These are phyloP conservation scores for Aspergillus proliferans DNA, from an alignment of 2,329 filamentous ascomycete genomes.

Conservation along the genomic window DNA sequence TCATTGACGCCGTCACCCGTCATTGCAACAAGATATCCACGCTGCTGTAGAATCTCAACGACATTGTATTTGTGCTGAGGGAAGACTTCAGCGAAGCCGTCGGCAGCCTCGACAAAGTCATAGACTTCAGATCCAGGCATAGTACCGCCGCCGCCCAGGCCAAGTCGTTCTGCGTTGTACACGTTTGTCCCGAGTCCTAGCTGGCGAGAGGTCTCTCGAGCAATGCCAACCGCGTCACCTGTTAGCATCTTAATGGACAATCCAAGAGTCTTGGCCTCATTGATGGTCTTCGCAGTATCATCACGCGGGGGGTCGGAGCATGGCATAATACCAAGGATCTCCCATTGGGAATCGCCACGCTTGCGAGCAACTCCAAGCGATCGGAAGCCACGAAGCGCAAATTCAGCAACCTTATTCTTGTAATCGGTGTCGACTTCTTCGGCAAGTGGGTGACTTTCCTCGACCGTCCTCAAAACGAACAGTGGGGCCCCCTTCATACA, in stretches of 20 bases:
- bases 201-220: conserved; percentile 83
- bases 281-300: conserved; percentile 84
- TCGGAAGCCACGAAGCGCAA: conserved; percentile 87
- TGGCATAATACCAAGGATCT: conserved; percentile 91
- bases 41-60: conserved; percentile 87
- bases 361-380: conserved; percentile 90
- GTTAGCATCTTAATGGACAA: conserved; percentile 95
- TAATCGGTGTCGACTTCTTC: conserved; percentile 73
- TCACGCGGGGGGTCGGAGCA: conserved; percentile 87
- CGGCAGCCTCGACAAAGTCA: conserved; percentile 90
- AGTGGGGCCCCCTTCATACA: conserved; percentile 90
- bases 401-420: conserved; percentile 88
- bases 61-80: conserved; percentile 94
- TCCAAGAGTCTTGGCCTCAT: conserved; percentile 80
- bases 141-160: conserved; percentile 81
- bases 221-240: conserved; percentile 89
- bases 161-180: conserved; percentile 87
- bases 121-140: conserved; percentile 93
- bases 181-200: conserved; percentile 88
- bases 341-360: conserved; percentile 73
- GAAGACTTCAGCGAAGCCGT: conserved; percentile 92
- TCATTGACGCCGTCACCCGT: conserved; percentile 95
- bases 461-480: conserved; percentile 79
- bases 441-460: conserved; percentile 74
- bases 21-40: conserved; percentile 92